Evolutionary conservation across 2,329 filamentous ascomycete species (phyloP), one percentile per base, ranked within the genome.

Genomic region (Talaromyces albobiverticillius): DNA sequence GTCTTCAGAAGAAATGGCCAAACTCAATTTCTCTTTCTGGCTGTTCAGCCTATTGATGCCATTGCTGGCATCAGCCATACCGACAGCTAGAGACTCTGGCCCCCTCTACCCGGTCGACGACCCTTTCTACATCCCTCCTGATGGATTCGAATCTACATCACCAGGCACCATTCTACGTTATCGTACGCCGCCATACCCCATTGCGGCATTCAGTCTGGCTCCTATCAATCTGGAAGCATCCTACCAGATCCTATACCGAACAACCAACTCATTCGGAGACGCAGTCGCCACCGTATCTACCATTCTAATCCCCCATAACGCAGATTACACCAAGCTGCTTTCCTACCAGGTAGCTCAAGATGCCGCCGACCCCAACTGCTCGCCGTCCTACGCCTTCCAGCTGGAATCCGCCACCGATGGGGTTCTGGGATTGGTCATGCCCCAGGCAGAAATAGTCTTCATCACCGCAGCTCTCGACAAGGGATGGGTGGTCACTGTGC

Each of bases 401-500:
- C 67, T 74, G 47, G 65, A 78, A 48, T 70, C 72, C 7, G 69
- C 71, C 9, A 64, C 68, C 23, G 60, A 74, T 2, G 67, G 79
- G 20, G 67, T 63, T 4, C 67, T 61, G 1, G 61, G 62, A 4
- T 57, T 63, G 10, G 22, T 62, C 5, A 55, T 64, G 67, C 58
- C 77, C 67, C 34, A 76, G 67, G 53, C 56, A 4, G 62, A 67
- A 54, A 56, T 72, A 7, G n/a, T 64, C 6, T 57, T 69, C 26
- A 66, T 78, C 34, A 51, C 62, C 8, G 51, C 63, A 2, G 71
- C 71, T 2, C 71, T 82, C 2, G 64, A 67, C 5, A 68, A 59
- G 13, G 77, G 77, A 6, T 80, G 76, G 76, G 66, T 74, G 18
- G 74, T 82, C 22, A 75, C 71, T 14, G 64, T 76, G 7, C 77